Percentiles rank a stretch among this genome's conserved stretches.
Conservation (phyloP, 1,139 yeast species). For the Sugiyamaella paludigena region DNA sequence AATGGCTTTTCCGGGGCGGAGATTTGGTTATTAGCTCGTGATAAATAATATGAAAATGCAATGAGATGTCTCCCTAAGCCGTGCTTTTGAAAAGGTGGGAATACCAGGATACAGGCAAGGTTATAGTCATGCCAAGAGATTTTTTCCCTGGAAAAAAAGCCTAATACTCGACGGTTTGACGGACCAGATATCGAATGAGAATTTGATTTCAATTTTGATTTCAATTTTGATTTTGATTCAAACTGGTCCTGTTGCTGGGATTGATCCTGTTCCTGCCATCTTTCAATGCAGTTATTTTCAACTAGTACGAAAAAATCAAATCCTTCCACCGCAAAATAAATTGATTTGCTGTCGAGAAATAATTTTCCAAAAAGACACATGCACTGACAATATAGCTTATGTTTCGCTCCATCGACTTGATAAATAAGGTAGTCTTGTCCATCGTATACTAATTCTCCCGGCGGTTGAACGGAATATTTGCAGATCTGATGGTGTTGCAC, state of each 20-base stretch:
- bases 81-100: conserved; percentile 86
- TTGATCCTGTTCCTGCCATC: not conserved
- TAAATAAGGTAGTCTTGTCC: conserved; percentile 59
- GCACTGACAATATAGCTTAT: conserved; percentile 71
- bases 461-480: conserved; percentile 43
- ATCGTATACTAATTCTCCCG: conserved; percentile 69
- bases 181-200: conserved; percentile 4
- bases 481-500: conserved; percentile 45
- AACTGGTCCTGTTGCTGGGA: no score
- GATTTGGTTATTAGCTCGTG: conserved; percentile 51
- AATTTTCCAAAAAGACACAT: conserved; percentile 81
- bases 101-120: conserved; percentile 83
- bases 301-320: conserved; percentile 72
- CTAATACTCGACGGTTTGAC: conserved; percentile 46
- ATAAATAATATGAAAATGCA: conserved; percentile 76
- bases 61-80: conserved; percentile 77
- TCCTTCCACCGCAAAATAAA: conserved; percentile 72
- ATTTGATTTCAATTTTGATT: no score
- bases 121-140: conserved; percentile 83
- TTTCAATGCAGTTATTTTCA: conserved; percentile 11
- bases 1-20: conserved; percentile 95
- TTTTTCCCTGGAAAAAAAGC: conserved; percentile 86
- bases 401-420: conserved; percentile 61
- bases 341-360: conserved; percentile 87
- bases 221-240: no score